Conservation (phyloP, 177 flowering plant species). For the Vitis hybrid region DNA sequence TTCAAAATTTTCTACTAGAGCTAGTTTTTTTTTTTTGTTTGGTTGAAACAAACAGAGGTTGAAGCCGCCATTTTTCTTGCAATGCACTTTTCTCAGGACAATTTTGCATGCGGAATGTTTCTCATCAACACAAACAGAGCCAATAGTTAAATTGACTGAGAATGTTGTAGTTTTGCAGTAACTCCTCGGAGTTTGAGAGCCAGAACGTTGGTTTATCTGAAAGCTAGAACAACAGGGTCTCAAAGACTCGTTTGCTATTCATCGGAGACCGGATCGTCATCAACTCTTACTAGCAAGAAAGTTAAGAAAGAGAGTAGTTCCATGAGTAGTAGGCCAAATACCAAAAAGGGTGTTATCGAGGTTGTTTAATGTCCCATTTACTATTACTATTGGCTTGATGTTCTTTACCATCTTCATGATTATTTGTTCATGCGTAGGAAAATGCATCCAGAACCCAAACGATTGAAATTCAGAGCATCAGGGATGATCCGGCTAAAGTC, state of each 20-base stretch:
- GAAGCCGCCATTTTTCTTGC: too few species aligned
- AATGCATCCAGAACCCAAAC: background rate
- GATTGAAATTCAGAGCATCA: slow-evolving; percentile 26
- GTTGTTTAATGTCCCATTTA: slow-evolving; percentile 14
- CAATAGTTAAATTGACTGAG: slow-evolving; percentile 1
- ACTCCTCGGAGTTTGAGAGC: slow-evolving; percentile 16
- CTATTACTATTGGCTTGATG: background rate
- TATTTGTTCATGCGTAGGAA: slow-evolving; percentile 24
- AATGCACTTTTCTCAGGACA: too few species aligned
- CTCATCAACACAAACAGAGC: too few species aligned
- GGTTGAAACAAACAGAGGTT: too few species aligned
- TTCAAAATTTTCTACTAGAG: too few species aligned
- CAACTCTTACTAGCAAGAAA: slow-evolving; percentile 4
- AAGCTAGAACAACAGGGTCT: slow-evolving; percentile 21
- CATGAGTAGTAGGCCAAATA: slow-evolving; percentile 4
- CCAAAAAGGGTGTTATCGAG: slow-evolving; percentile 19
- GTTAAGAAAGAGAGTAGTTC: slow-evolving; percentile 15
- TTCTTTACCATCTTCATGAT: background rate
- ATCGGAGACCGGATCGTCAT: background rate
- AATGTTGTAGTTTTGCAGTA: slow-evolving; percentile 33
- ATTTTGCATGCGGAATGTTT: too few species aligned
- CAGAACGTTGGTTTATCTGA: slow-evolving; percentile 10
- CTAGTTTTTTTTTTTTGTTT: too few species aligned
- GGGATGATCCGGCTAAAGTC: slow-evolving; percentile 35
- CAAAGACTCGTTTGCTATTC: slow-evolving; percentile 20